These are phyloP conservation scores for Evernia prunastri DNA, from an alignment of 495 filamentous ascomycete genomes.

Conservation along the genomic window DNA sequence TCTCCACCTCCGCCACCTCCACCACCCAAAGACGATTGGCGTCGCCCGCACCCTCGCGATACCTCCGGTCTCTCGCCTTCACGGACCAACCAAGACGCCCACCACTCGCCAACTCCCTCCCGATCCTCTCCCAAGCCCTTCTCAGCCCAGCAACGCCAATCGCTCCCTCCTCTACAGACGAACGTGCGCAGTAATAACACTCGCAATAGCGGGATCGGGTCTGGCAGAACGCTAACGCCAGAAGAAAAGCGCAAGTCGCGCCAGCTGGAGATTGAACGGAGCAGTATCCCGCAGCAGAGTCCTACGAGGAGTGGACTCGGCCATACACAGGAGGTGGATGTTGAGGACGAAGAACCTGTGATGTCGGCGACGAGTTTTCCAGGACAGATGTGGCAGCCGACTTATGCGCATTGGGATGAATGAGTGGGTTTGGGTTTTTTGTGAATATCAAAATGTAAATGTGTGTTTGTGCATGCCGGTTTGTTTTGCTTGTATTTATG, in stretches of 20 bases:
- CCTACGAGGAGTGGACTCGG: constrained; percentile 11
- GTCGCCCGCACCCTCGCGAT: constrained; percentile 6
- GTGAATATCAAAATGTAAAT: not conserved
- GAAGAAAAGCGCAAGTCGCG: constrained; percentile 31
- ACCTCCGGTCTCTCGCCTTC: constrained; percentile 11
- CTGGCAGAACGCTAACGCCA: constrained; percentile 15
- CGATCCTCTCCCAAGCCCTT: not conserved
- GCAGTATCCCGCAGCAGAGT: constrained; percentile 20
- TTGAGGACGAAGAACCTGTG: constrained; percentile 48
- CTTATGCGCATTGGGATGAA: constrained; percentile 20
- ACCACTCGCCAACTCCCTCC: constrained; percentile 1
- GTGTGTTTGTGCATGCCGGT: not conserved
- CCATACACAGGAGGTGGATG: not conserved
- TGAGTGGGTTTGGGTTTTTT: not conserved
- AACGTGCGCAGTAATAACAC: constrained; percentile 2
- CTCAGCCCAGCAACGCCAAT: constrained; percentile 17
- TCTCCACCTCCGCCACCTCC: constrained; percentile 27
- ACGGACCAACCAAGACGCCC: not conserved
- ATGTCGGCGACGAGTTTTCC: constrained; percentile 79
- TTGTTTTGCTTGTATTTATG: not conserved
- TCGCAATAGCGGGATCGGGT: constrained; percentile 7
- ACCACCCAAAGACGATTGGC: constrained; percentile 27
- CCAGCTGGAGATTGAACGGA: constrained; percentile 28
- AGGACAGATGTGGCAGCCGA: constrained; percentile 75
- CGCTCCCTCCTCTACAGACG: constrained; percentile 25